A percentile compares a stretch with the other conserved stretches of the same genome.
These are phyloP conservation scores for Pseudocercospora musae DNA, from an alignment of 2,329 filamentous ascomycete species.

Conservation along the genomic window DNA sequence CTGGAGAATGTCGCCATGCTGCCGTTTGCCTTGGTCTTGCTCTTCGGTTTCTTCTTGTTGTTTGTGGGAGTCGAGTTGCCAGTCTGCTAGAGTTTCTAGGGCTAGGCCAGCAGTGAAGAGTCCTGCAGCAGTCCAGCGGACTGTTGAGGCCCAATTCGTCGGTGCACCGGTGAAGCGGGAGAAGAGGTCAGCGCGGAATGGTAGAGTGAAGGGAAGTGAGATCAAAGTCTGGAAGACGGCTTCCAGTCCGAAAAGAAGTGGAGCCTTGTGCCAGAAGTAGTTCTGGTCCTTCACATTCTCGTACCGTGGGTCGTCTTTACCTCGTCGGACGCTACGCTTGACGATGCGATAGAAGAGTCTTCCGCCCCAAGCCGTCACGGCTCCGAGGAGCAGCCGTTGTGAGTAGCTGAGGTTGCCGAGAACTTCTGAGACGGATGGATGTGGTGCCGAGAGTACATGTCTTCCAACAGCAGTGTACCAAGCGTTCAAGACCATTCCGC, in stretches of 20 bases:
- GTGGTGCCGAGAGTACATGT: constrained; percentile 43
- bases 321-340: constrained; percentile 48
- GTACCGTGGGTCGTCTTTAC: constrained; percentile 57
- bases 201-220: constrained; percentile 55
- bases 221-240: constrained; percentile 57
- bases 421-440: constrained; percentile 47
- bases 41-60: constrained; percentile 36
- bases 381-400: constrained; percentile 55
- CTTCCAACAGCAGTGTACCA: constrained; percentile 60
- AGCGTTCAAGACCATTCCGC: constrained; percentile 49
- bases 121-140: constrained; percentile 44
- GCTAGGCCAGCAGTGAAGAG: constrained; percentile 57
- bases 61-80: constrained; percentile 53
- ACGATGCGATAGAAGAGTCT: constrained; percentile 56
- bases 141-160: constrained; percentile 36
- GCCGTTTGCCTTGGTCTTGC: constrained; percentile 22
- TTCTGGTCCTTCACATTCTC: constrained; percentile 50
- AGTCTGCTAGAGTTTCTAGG: constrained; percentile 56
- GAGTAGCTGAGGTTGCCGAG: constrained; percentile 51
- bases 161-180: constrained; percentile 14
- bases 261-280: constrained; percentile 57
- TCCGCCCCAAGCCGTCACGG: constrained; percentile 57
- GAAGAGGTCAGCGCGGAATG: constrained; percentile 40
- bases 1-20: constrained; percentile 41
- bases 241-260: constrained; percentile 57